Percentiles rank a stretch among this genome's conserved stretches.
Conservation (phyloP, 768 basidiomycete species). For the Lentinula sp. region DNA sequence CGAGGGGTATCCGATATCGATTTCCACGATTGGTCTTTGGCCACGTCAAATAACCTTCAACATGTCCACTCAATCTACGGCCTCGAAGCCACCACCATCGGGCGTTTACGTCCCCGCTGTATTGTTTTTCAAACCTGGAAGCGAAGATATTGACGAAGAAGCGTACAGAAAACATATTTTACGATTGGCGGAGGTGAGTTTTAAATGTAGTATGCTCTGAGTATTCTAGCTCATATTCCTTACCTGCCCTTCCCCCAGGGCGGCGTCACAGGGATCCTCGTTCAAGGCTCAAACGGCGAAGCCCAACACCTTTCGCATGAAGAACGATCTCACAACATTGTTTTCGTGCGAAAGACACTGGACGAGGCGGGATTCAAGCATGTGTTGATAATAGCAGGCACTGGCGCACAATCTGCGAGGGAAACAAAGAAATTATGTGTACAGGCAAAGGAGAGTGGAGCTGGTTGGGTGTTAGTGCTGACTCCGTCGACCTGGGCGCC, state of each 20-base stretch:
- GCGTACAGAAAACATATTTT: conserved; percentile 67
- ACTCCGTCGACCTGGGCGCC: conserved; percentile 70
- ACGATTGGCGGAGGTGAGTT: conserved; percentile 59
- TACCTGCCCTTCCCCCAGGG: conserved; percentile 37
- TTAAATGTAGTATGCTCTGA: neutral
- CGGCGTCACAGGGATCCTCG: conserved; percentile 65
- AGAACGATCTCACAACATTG: conserved; percentile 60
- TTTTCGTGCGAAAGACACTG: conserved; percentile 62
- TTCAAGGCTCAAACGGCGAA: conserved; percentile 72
- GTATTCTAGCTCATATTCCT: neutral
- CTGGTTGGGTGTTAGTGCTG: conserved; percentile 68
- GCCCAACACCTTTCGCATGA: conserved; percentile 72
- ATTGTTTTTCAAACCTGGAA: conserved; percentile 54
- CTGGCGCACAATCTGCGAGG: conserved; percentile 73
- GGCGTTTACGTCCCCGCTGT: conserved; percentile 79
- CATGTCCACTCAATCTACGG: neutral
- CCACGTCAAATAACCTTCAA: neutral
- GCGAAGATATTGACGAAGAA: conserved; percentile 65
- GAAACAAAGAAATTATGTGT: conserved; percentile 65
- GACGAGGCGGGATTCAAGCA: conserved; percentile 65
- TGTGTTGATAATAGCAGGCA: conserved; percentile 73
- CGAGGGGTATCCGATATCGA: neutral
- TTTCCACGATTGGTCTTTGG: neutral
- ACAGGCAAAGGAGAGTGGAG: conserved; percentile 80
- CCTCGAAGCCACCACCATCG: conserved; percentile 35